A percentile compares a stretch with the other conserved stretches of the same genome.
These are phyloP conservation scores for Nematodospora anomalae DNA, from an alignment of 1,139 yeast genomes.

Conservation along the genomic window DNA sequence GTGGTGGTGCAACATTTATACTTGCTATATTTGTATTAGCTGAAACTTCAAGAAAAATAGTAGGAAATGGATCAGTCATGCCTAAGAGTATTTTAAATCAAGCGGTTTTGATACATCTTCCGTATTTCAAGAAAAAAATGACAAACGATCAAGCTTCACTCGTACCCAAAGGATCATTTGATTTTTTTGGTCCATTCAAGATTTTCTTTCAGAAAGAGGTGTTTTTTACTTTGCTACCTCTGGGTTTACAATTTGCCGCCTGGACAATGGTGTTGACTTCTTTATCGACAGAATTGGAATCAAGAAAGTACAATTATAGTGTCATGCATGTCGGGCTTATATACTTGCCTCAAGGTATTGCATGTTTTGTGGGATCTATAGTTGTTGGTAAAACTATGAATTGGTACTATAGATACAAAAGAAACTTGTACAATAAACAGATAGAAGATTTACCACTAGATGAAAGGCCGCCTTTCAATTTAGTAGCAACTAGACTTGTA, in stretches of 20 bases:
- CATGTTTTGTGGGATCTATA: conserved; percentile 32
- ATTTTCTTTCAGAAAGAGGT: conserved; percentile 28
- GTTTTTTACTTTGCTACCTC: conserved; percentile 28
- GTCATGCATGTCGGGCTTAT: conserved; percentile 39
- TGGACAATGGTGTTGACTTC: conserved; percentile 42
- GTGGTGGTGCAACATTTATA: conserved; percentile 33
- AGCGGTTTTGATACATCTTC: conserved; percentile 26
- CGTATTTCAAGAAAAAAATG: conserved; percentile 24
- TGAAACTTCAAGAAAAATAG: conserved; percentile 37
- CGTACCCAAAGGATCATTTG: conserved; percentile 19
- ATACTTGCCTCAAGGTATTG: conserved; percentile 41
- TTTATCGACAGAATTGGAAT: conserved; percentile 31
- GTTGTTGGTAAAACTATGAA: conserved; percentile 30
- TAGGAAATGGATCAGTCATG: conserved; percentile 39
- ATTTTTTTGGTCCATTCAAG: conserved; percentile 30
- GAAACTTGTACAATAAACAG: conserved; percentile 19
- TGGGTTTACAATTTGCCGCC: conserved; percentile 36
- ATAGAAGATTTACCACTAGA: conserved; percentile 15
- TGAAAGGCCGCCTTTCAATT: conserved; percentile 29
- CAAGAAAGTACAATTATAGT: conserved; percentile 29
- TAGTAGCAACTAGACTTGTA: conserved; percentile 28
- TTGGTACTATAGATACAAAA: conserved; percentile 26
- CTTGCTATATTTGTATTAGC: conserved; percentile 28
- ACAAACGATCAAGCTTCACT: conserved; percentile 30
- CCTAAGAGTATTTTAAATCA: conserved; percentile 25